Evolutionary conservation across 176 grass and related monocot species (phyloP).

Genomic region (Cocos nucifera): DNA sequence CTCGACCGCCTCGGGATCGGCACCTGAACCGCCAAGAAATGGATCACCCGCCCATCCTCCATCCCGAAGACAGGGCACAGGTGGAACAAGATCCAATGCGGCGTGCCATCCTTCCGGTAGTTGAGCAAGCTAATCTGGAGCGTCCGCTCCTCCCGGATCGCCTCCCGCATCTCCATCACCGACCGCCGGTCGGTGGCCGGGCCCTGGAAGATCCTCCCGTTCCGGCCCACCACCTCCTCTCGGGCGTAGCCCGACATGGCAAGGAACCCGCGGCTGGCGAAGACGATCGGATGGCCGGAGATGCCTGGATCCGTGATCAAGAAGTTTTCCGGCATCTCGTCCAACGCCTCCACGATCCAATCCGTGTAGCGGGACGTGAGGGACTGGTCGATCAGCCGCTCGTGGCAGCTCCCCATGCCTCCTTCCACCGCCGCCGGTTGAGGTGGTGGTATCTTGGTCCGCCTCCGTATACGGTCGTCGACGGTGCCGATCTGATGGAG

Average conservation of each 20-base stretch:
- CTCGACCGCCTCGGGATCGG: conserved; percentile 24
- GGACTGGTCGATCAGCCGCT: conserved; percentile 22
- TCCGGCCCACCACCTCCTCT: conserved; percentile 57
- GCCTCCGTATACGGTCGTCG: too few relatives aligned
- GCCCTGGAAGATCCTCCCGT: conserved; percentile 82
- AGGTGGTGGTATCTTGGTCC: too few relatives aligned
- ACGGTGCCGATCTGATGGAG: too few relatives aligned
- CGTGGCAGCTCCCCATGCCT: not conserved
- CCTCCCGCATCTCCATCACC: conserved; percentile 56
- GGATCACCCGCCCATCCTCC: conserved; percentile 46
- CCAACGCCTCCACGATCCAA: conserved; percentile 64
- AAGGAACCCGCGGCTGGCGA: conserved; percentile 55
- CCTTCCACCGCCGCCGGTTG: not conserved
- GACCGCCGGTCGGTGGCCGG: conserved; percentile 59
- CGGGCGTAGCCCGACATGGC: conserved; percentile 47
- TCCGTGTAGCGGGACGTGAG: conserved; percentile 75
- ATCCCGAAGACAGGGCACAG: conserved; percentile 66
- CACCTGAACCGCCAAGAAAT: conserved; percentile 88
- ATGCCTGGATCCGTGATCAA: conserved; percentile 82
- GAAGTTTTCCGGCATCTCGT: conserved; percentile 65
- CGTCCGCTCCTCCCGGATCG: conserved; percentile 41
- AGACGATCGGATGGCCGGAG: conserved; percentile 84
- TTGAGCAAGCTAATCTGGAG: conserved; percentile 64
- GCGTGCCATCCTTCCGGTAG: conserved; percentile 69
- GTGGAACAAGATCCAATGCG: conserved; percentile 81